Conservation (phyloP, 1,139 yeast genomes). For the Eremothecium sinecaudum region DNA sequence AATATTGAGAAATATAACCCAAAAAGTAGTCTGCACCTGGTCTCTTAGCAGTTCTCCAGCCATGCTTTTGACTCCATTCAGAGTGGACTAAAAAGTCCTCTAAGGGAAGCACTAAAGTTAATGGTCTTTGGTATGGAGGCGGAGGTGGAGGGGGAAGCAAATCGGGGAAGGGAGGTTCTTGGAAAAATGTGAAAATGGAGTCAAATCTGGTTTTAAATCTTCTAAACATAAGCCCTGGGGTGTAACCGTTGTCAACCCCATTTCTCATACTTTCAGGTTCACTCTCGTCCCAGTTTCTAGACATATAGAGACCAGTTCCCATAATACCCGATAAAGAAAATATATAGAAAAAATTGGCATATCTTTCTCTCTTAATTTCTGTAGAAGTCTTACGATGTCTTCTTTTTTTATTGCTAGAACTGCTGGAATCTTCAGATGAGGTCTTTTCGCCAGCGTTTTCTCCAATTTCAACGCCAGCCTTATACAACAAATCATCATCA, state of each 20-base stretch:
- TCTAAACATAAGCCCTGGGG: slow-evolving; percentile 53
- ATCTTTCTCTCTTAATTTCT: slow-evolving; percentile 54
- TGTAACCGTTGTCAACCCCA: slow-evolving; percentile 56
- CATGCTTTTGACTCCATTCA: slow-evolving; percentile 83
- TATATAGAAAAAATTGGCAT: slow-evolving; percentile 61
- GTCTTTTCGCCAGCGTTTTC: slow-evolving; percentile 20
- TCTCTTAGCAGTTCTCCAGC: slow-evolving; percentile 98
- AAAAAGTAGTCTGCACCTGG: slow-evolving; percentile 96
- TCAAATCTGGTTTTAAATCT: slow-evolving; percentile 65
- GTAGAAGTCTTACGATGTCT: slow-evolving; percentile 53
- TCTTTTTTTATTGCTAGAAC: slow-evolving; percentile 26
- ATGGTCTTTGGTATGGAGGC: slow-evolving; percentile 86
- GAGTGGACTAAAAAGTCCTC: slow-evolving; percentile 89
- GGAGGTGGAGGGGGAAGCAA: slow-evolving; percentile 88
- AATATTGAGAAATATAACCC: slow-evolving; percentile 88
- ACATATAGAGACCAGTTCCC: slow-evolving; percentile 57
- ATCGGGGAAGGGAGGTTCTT: slow-evolving; percentile 90
- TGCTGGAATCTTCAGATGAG: slow-evolving; percentile 15
- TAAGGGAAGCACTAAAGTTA: slow-evolving; percentile 77
- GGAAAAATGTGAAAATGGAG: slow-evolving; percentile 72
- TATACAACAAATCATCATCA: slow-evolving; percentile 70
- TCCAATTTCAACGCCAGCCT: slow-evolving; percentile 71
- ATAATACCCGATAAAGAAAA: slow-evolving; percentile 53
- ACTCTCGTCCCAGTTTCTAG: slow-evolving; percentile 80
- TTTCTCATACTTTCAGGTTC: slow-evolving; percentile 52